A percentile compares a stretch with the other conserved stretches of the same genome.
Evolutionary conservation across 2,329 filamentous ascomycete genomes (phyloP).

Genomic region (Penicillium digitatum): DNA sequence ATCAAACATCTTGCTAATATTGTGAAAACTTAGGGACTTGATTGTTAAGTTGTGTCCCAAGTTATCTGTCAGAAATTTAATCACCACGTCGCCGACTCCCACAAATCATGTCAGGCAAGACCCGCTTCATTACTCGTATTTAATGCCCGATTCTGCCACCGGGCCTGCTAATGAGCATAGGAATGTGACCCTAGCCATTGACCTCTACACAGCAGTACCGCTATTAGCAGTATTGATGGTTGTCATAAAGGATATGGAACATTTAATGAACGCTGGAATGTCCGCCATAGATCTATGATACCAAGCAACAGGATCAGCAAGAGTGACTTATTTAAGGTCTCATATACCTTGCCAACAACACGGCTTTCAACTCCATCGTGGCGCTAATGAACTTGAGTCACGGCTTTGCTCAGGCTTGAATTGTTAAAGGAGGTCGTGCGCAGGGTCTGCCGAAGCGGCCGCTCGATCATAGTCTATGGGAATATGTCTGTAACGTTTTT

Average conservation of each 20-base stretch:
- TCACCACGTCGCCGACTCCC: conserved; percentile 16
- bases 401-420: conserved; percentile 27
- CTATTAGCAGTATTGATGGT: background rate
- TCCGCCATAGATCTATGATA: conserved; percentile 18
- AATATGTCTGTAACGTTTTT: background rate
- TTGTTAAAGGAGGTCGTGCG: background rate
- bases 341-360: conserved; percentile 30
- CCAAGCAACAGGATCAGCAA: conserved; percentile 26
- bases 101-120: conserved; percentile 13
- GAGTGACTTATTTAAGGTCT: conserved; percentile 29
- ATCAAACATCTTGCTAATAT: conserved; percentile 9
- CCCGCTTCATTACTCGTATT: background rate
- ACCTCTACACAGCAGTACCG: background rate
- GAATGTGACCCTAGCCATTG: conserved; percentile 16
- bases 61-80: conserved; percentile 6
- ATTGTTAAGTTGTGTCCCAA: background rate
- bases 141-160: background rate
- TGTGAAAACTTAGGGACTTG: background rate
- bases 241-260: background rate
- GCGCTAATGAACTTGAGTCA: conserved; percentile 32
- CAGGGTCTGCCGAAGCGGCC: background rate
- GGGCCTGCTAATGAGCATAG: conserved; percentile 4
- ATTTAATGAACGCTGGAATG: conserved; percentile 1
- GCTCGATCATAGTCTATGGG: background rate
- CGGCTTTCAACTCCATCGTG: conserved; percentile 36